Conservation (phyloP, 148 eudicot species). For the Dianthus caryophyllus region DNA sequence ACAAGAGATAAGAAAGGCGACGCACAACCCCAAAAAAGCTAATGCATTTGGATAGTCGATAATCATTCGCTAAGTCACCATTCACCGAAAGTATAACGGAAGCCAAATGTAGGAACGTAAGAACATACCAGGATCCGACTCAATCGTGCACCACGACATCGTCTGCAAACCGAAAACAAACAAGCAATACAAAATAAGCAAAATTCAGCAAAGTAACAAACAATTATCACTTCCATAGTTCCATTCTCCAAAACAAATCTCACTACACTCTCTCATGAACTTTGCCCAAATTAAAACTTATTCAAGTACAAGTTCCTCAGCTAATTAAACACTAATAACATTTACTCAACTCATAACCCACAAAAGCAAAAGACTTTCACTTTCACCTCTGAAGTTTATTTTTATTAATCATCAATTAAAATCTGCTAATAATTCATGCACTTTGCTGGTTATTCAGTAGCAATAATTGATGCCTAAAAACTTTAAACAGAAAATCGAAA, state of each 20-base stretch:
- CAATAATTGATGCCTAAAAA: not conserved
- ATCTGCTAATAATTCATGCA: not conserved
- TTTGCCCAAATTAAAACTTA: not conserved
- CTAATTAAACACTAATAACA: not conserved
- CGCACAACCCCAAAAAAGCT: not conserved
- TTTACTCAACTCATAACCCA: conserved; percentile 1
- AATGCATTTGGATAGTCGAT: not conserved
- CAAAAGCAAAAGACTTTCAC: not conserved
- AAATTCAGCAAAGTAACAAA: conserved; percentile 1
- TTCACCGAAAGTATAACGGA: conserved; percentile 2
- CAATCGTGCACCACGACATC: conserved; percentile 99
- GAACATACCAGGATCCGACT: conserved; percentile 93
- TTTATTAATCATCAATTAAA: not conserved
- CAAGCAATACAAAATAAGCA: not conserved
- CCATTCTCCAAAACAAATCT: not conserved
- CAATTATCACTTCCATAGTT: too few species aligned
- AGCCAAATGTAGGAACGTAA: not conserved
- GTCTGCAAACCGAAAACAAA: conserved; percentile 18
- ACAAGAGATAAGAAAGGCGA: not conserved
- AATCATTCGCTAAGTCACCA: not conserved
- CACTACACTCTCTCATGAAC: not conserved
- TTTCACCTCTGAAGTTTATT: not conserved
- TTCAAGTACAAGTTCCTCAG: not conserved
- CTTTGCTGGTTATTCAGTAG: not conserved
- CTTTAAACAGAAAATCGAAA: not conserved